Evolutionary conservation across 257 asterid species (phyloP).

Genomic region (Nicotiana paniculata): DNA sequence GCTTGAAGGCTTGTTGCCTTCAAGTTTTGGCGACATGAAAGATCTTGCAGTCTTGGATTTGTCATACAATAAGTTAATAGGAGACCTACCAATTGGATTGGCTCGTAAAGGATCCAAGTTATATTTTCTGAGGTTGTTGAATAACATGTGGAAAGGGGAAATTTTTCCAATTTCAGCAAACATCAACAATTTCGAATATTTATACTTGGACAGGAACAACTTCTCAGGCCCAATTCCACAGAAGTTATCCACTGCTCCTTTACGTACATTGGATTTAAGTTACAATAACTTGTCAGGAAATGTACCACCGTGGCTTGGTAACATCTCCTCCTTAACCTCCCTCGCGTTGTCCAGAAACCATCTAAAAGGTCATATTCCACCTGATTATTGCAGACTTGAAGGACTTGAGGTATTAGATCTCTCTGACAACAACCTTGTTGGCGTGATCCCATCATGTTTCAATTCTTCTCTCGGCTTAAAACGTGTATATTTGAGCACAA

Average conservation of each 20-base stretch:
- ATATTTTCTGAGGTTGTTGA: neutral
- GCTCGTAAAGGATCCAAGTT: neutral
- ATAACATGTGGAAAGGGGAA: neutral
- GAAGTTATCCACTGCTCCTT: neutral
- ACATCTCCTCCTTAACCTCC: neutral
- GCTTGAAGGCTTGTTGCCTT: conserved; percentile 14
- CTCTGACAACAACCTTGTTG: conserved; percentile 2
- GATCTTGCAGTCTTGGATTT: conserved; percentile 5
- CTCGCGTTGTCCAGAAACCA: neutral
- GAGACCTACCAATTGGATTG: conserved; percentile 3
- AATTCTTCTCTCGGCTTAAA: neutral
- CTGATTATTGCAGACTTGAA: neutral
- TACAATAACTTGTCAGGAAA: neutral
- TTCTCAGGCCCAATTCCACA: conserved; percentile 12
- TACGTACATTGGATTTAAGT: neutral
- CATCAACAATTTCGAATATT: neutral
- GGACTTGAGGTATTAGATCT: neutral
- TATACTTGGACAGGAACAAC: conserved; percentile 14
- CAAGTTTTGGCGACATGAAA: neutral
- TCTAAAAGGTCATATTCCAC: conserved; percentile 5
- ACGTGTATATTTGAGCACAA: conserved; percentile 5
- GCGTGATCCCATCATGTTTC: conserved; percentile 10
- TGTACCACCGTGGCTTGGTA: conserved; percentile 6
- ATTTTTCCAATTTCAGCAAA: neutral
- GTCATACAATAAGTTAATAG: conserved; percentile 13